Percentiles rank a stretch among this genome's conserved stretches.
Conservation (phyloP, 257 asterid species). For the Misopates orontium region DNA sequence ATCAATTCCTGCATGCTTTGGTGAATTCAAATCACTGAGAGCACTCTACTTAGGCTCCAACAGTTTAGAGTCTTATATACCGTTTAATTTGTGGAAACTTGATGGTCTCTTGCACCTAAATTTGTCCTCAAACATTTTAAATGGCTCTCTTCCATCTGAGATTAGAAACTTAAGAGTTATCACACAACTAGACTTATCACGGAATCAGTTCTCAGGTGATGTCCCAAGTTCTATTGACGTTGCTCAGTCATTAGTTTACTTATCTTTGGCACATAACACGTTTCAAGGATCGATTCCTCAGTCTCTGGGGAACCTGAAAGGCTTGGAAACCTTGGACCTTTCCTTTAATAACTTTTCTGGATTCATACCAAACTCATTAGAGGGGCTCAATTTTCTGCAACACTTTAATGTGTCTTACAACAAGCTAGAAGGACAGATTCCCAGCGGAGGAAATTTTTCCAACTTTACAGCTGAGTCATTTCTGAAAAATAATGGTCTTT, state of each 20-base stretch:
- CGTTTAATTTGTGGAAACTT: slow-evolving; percentile 33
- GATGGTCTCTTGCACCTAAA: slow-evolving; percentile 21
- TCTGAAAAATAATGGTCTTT: slow-evolving; percentile 24
- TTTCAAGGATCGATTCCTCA: slow-evolving; percentile 34
- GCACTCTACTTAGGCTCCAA: slow-evolving; percentile 22
- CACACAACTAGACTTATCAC: slow-evolving; percentile 15
- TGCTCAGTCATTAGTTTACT: not conserved
- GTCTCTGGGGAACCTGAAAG: slow-evolving; percentile 23
- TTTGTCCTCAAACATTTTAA: slow-evolving; percentile 31
- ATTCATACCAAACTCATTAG: slow-evolving; percentile 30
- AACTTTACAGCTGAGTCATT: slow-evolving; percentile 40
- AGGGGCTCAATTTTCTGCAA: slow-evolving; percentile 12
- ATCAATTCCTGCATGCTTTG: slow-evolving; percentile 36
- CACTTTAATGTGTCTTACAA: slow-evolving; percentile 34
- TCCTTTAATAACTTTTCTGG: slow-evolving; percentile 31
- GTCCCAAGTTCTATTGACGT: slow-evolving; percentile 29
- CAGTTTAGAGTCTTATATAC: slow-evolving; percentile 31
- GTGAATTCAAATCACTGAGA: slow-evolving; percentile 26
- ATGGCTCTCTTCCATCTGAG: slow-evolving; percentile 23
- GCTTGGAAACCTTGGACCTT: slow-evolving; percentile 33
- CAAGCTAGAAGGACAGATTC: slow-evolving; percentile 36
- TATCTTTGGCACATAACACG: slow-evolving; percentile 28
- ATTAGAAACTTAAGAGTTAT: slow-evolving; percentile 19
- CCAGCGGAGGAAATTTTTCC: slow-evolving; percentile 24
- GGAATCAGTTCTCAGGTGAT: slow-evolving; percentile 27